Evolutionary conservation across 75 land plant genomes (phyloP).

Genomic region (Chamaecyparis obtusa): DNA sequence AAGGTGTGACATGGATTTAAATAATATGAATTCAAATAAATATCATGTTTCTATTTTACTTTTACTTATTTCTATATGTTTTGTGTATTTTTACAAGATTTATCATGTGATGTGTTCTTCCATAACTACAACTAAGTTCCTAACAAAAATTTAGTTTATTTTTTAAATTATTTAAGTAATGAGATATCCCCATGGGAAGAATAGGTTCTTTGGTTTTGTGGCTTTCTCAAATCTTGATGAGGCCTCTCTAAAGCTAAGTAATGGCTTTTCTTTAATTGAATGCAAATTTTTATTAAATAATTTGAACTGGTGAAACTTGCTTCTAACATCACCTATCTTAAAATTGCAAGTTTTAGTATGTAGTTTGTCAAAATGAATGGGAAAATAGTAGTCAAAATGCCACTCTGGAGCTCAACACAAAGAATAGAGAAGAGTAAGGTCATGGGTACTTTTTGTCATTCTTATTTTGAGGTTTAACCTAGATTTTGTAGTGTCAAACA

Average conservation of each 20-base stretch:
- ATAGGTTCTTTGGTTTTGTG: constrained; percentile 89
- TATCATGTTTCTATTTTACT: background rate
- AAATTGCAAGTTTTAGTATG: background rate
- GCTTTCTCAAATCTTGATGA: constrained; percentile 79
- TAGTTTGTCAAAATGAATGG: constrained; percentile 95
- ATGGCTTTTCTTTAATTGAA: background rate
- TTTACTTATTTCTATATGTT: background rate
- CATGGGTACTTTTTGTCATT: constrained; percentile 56
- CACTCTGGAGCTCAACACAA: constrained; percentile 91
- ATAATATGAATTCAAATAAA: background rate
- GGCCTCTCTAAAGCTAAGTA: constrained; percentile 78
- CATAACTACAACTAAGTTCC: background rate
- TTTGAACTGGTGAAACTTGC: background rate
- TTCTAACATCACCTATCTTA: background rate
- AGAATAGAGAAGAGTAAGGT: constrained; percentile 88
- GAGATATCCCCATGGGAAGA: constrained; percentile 74
- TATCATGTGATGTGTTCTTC: background rate
- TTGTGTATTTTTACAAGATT: background rate
- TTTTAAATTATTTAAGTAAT: constrained; percentile 52
- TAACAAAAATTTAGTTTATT: background rate
- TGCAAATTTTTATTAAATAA: background rate
- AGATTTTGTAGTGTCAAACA: no score
- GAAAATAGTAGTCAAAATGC: constrained; percentile 88
- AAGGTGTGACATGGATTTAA: constrained; percentile 39
- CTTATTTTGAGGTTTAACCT: no score